phyloP scores from a whole-genome alignment of 2,329 filamentous ascomycete species.

The Tolypocladium ophioglossoides region DNA sequence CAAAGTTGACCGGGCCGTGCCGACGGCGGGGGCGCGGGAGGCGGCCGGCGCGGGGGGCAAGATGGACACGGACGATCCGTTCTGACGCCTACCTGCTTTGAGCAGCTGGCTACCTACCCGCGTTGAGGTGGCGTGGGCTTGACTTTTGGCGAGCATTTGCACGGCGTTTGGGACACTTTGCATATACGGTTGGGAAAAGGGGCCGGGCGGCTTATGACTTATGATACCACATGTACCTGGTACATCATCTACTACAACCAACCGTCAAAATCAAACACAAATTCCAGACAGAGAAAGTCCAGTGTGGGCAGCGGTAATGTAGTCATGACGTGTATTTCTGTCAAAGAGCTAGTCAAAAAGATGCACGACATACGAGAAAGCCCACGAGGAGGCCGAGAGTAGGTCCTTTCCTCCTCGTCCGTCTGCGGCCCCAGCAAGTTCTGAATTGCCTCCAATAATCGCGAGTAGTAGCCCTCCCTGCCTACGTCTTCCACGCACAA shows the following conservation, averaged over 20 bases:
- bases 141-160: not conserved
- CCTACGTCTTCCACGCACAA: not conserved
- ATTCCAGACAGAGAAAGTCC: not conserved
- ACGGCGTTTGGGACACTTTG: not conserved
- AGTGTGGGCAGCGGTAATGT: not conserved
- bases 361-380: not conserved
- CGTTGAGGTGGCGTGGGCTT: not conserved
- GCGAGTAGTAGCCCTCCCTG: not conserved
- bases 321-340: not conserved
- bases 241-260: not conserved
- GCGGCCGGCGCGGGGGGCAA: constrained; percentile 20
- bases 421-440: not conserved
- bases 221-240: not conserved
- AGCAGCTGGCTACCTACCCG: not conserved
- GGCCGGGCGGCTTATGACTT: not conserved
- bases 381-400: not conserved
- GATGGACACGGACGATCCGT: constrained; percentile 41
- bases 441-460: not conserved
- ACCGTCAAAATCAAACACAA: not conserved
- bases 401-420: too few species aligned
- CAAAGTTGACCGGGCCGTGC: constrained; percentile 30
- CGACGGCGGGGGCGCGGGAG: constrained; percentile 23
- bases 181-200: not conserved
- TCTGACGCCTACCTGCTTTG: constrained; percentile 13
- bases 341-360: not conserved